These are phyloP conservation scores for Gloeophyllum trabeum DNA, from an alignment of 768 basidiomycete genomes.

Conservation along the genomic window DNA sequence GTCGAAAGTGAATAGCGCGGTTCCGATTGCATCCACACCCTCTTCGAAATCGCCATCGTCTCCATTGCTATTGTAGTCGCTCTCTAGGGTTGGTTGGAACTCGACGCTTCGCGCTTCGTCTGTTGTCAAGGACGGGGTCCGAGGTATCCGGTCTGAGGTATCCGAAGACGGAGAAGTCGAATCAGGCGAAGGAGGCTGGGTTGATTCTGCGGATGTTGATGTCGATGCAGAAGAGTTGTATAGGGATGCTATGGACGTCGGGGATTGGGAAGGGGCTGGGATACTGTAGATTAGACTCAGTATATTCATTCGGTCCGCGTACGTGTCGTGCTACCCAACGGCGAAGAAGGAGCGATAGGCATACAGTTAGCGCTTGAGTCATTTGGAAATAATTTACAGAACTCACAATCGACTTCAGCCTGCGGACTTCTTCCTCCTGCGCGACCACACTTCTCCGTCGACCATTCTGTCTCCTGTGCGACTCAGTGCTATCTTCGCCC, in stretches of 20 bases:
- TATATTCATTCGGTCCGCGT: slow-evolving; percentile 90
- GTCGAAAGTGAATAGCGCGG: slow-evolving; percentile 32
- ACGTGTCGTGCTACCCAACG: slow-evolving; percentile 73
- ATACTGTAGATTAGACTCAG: slow-evolving; percentile 84
- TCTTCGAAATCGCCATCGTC: slow-evolving; percentile 13
- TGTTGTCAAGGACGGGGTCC: neutral
- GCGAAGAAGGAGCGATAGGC: slow-evolving; percentile 4
- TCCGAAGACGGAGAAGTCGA: slow-evolving; percentile 42
- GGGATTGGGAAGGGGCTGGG: slow-evolving; percentile 61
- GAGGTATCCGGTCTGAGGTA: slow-evolving; percentile 28
- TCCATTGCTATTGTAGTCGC: slow-evolving; percentile 3
- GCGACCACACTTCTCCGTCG: slow-evolving; percentile 76
- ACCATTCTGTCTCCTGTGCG: slow-evolving; percentile 40
- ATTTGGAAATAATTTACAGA: too few relatives aligned
- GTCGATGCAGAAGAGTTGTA: slow-evolving; percentile 23
- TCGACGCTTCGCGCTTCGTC: slow-evolving; percentile 11
- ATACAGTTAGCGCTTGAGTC: neutral
- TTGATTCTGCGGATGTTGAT: slow-evolving; percentile 35
- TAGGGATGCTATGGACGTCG: slow-evolving; percentile 37
- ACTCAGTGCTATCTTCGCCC: slow-evolving; percentile 72
- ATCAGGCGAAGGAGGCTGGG: slow-evolving; percentile 35
- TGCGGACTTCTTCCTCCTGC: slow-evolving; percentile 80
- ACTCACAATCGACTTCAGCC: slow-evolving; percentile 82
- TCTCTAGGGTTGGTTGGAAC: slow-evolving; percentile 11
- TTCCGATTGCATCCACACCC: slow-evolving; percentile 30